Percentiles rank a stretch among this genome's conserved stretches.
These are phyloP conservation scores for Blastobotrys parvus DNA, from an alignment of 805 yeast species.

Conservation along the genomic window DNA sequence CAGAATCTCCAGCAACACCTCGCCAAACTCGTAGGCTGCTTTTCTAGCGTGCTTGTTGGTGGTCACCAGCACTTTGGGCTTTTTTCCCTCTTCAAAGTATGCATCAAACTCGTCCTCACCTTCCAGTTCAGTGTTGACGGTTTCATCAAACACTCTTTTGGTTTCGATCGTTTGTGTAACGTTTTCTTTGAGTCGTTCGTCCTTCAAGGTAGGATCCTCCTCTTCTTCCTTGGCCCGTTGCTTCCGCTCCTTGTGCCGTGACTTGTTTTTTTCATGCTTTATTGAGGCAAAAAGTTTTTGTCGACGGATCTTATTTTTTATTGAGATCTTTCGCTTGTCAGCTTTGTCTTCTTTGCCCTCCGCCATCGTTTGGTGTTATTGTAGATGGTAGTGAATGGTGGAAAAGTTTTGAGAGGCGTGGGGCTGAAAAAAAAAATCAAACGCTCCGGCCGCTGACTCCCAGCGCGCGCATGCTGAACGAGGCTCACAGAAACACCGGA, in stretches of 20 bases:
- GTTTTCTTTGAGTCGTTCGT: constrained; percentile 68
- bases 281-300: constrained; percentile 68
- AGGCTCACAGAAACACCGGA: too few species aligned
- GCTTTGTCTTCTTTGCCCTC: background rate
- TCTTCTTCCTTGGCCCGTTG: constrained; percentile 83
- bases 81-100: constrained; percentile 44
- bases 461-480: too few species aligned
- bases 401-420: background rate
- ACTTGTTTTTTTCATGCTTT: constrained; percentile 67
- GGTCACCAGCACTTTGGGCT: constrained; percentile 84
- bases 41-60: constrained; percentile 82
- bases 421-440: too few species aligned
- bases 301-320: constrained; percentile 61
- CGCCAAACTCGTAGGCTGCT: constrained; percentile 85
- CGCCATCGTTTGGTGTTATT: background rate
- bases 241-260: constrained; percentile 68
- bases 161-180: constrained; percentile 77
- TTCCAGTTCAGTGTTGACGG: constrained; percentile 42
- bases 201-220: constrained; percentile 71
- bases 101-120: constrained; percentile 46
- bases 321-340: constrained; percentile 1
- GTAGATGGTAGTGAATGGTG: background rate
- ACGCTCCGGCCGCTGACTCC: too few species aligned
- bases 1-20: constrained; percentile 69
- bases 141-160: constrained; percentile 81